Conservation (phyloP, 768 basidiomycete genomes). For the Amanita pallidorosea region DNA sequence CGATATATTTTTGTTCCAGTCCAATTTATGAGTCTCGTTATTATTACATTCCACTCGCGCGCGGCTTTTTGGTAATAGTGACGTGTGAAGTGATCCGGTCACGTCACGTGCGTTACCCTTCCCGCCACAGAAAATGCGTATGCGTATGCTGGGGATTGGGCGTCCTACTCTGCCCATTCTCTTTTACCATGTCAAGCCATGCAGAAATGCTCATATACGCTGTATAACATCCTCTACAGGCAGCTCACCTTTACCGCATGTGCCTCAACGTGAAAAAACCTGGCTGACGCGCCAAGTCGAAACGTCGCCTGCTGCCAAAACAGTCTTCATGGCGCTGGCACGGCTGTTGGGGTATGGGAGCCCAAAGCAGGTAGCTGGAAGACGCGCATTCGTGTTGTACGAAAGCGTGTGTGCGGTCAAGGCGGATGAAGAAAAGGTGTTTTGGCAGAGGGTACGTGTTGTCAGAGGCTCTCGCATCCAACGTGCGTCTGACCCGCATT, state of each 20-base stretch:
- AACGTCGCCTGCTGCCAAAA: slow-evolving; percentile 34
- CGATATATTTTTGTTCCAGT: too few relatives aligned
- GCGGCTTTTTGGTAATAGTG: too few relatives aligned
- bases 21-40: too few relatives aligned
- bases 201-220: background rate
- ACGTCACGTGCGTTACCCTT: too few relatives aligned
- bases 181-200: background rate
- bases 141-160: background rate
- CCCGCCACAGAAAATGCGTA: too few relatives aligned
- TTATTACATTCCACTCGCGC: too few relatives aligned
- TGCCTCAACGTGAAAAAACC: slow-evolving; percentile 16
- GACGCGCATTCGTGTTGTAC: slow-evolving; percentile 49
- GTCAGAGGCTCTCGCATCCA: too few relatives aligned
- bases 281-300: slow-evolving; percentile 51
- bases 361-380: slow-evolving; percentile 48
- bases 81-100: too few relatives aligned
- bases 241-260: background rate
- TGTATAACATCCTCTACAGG: background rate
- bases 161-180: background rate
- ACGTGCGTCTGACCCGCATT: slow-evolving; percentile 1
- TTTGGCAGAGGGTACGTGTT: slow-evolving; percentile 54
- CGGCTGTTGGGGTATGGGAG: slow-evolving; percentile 49
- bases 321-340: slow-evolving; percentile 36
- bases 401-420: slow-evolving; percentile 40
- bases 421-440: slow-evolving; percentile 47